A percentile compares a stretch with the other conserved stretches of the same genome.
phyloP scores from a whole-genome alignment of 2,329 filamentous ascomycete genomes.

The Exserohilum turcica region DNA sequence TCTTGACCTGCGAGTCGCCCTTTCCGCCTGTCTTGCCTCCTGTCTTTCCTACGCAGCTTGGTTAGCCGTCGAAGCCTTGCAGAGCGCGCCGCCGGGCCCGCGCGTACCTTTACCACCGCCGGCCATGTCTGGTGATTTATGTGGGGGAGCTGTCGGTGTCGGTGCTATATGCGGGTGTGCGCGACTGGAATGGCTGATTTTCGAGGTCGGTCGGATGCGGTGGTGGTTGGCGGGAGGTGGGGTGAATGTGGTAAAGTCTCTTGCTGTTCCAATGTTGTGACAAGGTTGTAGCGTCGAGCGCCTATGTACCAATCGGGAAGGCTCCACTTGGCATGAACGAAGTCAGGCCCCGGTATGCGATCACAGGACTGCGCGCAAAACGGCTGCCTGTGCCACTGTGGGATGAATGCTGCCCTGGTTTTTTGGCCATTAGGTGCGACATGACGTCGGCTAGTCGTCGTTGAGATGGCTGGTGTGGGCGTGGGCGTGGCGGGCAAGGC shows the following conservation, averaged over 20 bases:
- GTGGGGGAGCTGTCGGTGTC: slow-evolving; percentile 26
- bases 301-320: slow-evolving; percentile 36
- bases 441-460: neutral
- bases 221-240: slow-evolving; percentile 40
- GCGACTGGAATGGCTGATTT: slow-evolving; percentile 39
- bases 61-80: slow-evolving; percentile 26
- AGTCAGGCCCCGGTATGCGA: slow-evolving; percentile 16
- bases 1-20: slow-evolving; percentile 77
- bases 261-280: slow-evolving; percentile 36
- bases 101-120: slow-evolving; percentile 88
- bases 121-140: slow-evolving; percentile 60
- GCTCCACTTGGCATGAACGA: slow-evolving; percentile 24
- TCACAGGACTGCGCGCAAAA: slow-evolving; percentile 24
- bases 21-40: slow-evolving; percentile 92
- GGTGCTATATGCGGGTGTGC: slow-evolving; percentile 36
- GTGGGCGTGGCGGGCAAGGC: neutral
- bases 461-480: slow-evolving; percentile 2
- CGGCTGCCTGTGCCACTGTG: slow-evolving; percentile 21
- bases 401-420: slow-evolving; percentile 6
- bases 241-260: slow-evolving; percentile 42
- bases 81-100: slow-evolving; percentile 32
- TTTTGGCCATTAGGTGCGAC: neutral
- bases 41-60: slow-evolving; percentile 53
- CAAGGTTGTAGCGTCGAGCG: slow-evolving; percentile 28
- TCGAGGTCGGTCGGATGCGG: slow-evolving; percentile 34